Evolutionary conservation across 768 basidiomycete genomes (phyloP), one percentile per base, ranked within the genome.

Genomic region (Wakefieldia striispora): DNA sequence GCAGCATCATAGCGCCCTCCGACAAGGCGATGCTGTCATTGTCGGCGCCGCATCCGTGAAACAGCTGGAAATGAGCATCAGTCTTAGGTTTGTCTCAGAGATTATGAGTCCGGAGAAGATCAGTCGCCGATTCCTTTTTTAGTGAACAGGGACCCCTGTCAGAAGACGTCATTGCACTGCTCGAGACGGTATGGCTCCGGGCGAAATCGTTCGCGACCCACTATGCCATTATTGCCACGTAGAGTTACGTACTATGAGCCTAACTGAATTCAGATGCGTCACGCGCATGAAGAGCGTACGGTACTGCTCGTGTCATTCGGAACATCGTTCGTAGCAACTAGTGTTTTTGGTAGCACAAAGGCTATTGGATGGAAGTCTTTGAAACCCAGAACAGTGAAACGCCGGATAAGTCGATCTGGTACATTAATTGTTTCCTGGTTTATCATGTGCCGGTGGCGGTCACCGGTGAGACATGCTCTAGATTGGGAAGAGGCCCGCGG

Each of bases 31-130:
- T 54, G 58, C 50, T 35, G 60, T 75, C 56, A 65, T 76, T 48
- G 63, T 77, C 47, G 72, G 73, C 13, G 72, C 72, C 10, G 56
- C 64, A 41, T 64, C 60, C 5, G 53, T 62, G 43, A 55, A 60
- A 43, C 73, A 76, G 36, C 54, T 77, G 26, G 71, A 72, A 60
- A 56, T 52, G 34, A 55, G 55, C 42, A 45, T 56, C 3, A 27
- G 9, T 11, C 26, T 51, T 2, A 51, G 50, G 56, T 55, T 49
- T 48, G 55, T 61, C 45, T 53, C 48, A 43, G 26, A 50, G 13
- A 24, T 33, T 3, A 9, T 10, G 7, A 4, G 13, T n/a, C 13
- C 23, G 38, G 41, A 35, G 20, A 41, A 13, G 23, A 16, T 21
- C 9, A 29, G 31, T 45, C 11, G 24, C 27, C 8, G 35, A 35